Percentiles rank a stretch among this genome's conserved stretches.
phyloP scores from a whole-genome alignment of 257 asterid genomes.

The Fraxinus pennsylvanica region DNA sequence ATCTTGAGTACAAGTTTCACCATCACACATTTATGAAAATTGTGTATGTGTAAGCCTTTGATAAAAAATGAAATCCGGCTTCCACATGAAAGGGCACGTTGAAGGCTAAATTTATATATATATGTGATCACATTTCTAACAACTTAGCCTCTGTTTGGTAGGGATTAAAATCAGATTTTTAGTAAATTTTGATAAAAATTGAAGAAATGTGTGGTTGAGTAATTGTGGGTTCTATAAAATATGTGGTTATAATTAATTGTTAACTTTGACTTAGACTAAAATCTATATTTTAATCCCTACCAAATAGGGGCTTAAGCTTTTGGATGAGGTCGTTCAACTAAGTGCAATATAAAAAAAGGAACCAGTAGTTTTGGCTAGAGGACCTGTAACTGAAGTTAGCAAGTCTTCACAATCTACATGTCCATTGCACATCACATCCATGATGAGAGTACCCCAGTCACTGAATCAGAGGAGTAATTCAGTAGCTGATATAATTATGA shows the following conservation, averaged over 20 bases:
- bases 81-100: neutral
- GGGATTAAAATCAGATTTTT: too few species aligned
- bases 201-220: too few species aligned
- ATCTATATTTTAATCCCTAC: too few species aligned
- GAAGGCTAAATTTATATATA: slow-evolving; percentile 51
- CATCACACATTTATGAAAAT: neutral
- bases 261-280: too few species aligned
- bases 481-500: slow-evolving; percentile 17
- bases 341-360: slow-evolving; percentile 8
- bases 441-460: slow-evolving; percentile 54
- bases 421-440: slow-evolving; percentile 87
- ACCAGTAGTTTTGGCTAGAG: neutral
- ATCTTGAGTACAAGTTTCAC: neutral
- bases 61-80: too few species aligned
- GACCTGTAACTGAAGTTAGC: slow-evolving; percentile 84
- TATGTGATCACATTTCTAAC: too few species aligned
- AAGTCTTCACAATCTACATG: slow-evolving; percentile 62
- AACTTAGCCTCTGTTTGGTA: too few species aligned
- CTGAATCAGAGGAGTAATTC: slow-evolving; percentile 47
- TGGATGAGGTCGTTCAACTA: slow-evolving; percentile 59
- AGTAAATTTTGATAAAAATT: too few species aligned
- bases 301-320: too few species aligned
- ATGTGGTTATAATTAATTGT: too few species aligned
- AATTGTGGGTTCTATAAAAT: too few species aligned
- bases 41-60: too few species aligned